Percentiles rank a stretch among this genome's conserved stretches.
phyloP scores from a whole-genome alignment of 257 asterid species.

The Ligustrum vulgare region DNA sequence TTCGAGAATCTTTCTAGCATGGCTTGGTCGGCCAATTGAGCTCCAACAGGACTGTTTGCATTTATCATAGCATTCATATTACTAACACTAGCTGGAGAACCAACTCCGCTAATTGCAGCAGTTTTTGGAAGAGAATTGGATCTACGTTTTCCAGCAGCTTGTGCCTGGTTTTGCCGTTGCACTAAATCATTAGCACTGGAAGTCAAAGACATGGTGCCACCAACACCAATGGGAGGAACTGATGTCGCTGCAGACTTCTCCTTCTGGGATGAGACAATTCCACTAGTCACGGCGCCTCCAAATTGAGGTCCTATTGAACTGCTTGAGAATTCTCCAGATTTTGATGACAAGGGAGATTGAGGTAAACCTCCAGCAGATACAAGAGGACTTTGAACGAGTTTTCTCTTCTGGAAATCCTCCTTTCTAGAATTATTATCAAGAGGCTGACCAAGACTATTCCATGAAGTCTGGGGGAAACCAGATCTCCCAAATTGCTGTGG shows the following conservation, averaged over 20 bases:
- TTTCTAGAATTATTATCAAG: slow-evolving; percentile 68
- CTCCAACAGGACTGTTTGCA: slow-evolving; percentile 52
- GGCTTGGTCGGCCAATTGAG: slow-evolving; percentile 63
- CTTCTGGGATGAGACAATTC: slow-evolving; percentile 63
- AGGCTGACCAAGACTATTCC: slow-evolving; percentile 77
- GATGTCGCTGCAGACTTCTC: slow-evolving; percentile 77
- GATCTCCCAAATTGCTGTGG: slow-evolving; percentile 67
- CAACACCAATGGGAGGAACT: slow-evolving; percentile 56
- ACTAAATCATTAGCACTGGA: slow-evolving; percentile 69
- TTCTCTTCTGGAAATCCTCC: slow-evolving; percentile 82
- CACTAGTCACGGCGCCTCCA: slow-evolving; percentile 72
- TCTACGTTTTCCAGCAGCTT: slow-evolving; percentile 73
- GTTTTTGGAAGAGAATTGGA: slow-evolving; percentile 78
- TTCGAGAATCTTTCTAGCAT: slow-evolving; percentile 81
- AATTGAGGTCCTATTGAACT: slow-evolving; percentile 90
- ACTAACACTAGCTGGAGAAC: slow-evolving; percentile 93
- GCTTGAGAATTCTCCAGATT: slow-evolving; percentile 94
- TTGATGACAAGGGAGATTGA: slow-evolving; percentile 93
- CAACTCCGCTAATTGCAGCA: slow-evolving; percentile 73
- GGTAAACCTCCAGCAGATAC: slow-evolving; percentile 91
- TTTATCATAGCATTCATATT: slow-evolving; percentile 51
- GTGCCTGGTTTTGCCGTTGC: slow-evolving; percentile 81
- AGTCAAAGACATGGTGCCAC: slow-evolving; percentile 60
- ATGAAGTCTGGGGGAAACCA: slow-evolving; percentile 62
- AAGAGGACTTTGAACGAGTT: slow-evolving; percentile 84